Conservation (phyloP, 108 stramenopile genomes). For the Pseudonitzschia delicatissima region DNA sequence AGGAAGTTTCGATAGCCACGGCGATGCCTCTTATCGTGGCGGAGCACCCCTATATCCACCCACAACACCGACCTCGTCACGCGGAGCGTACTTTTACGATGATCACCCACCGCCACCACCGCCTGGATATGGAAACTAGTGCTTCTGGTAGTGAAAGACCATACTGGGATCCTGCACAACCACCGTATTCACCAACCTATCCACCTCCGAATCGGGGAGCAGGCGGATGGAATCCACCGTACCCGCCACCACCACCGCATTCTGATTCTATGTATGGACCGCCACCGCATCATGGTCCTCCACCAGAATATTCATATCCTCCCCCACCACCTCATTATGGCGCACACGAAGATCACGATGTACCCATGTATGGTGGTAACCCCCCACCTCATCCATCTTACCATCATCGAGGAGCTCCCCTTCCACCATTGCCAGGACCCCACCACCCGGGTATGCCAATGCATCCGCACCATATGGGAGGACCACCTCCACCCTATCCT, state of each 20-base stretch:
- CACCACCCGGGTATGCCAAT: constrained; percentile 10
- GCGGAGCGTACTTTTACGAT: constrained; percentile 11
- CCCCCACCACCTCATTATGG: constrained; percentile 5
- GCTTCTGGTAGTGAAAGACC: background rate
- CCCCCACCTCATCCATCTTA: background rate
- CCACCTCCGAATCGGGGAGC: constrained; percentile 4
- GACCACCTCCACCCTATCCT: constrained; percentile 35
- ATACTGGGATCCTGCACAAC: constrained; percentile 6
- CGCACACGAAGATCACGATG: constrained; percentile 5
- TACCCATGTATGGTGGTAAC: background rate
- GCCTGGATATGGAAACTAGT: constrained; percentile 9
- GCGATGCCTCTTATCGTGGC: constrained; percentile 14
- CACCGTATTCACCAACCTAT: constrained; percentile 4
- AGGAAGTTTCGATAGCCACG: constrained; percentile 33
- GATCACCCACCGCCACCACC: constrained; percentile 13
- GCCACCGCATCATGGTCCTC: constrained; percentile 10
- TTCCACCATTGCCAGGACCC: background rate
- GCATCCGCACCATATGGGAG: constrained; percentile 5
- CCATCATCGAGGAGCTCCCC: constrained; percentile 3
- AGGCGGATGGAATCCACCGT: constrained; percentile 1
- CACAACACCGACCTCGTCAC: constrained; percentile 1
- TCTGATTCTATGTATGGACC: constrained; percentile 3
- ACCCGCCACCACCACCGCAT: constrained; percentile 1
- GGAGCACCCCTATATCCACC: background rate
- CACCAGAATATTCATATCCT: constrained; percentile 9